phyloP scores from a whole-genome alignment of 805 yeast species.

The Nakazawaea anatomiae region DNA sequence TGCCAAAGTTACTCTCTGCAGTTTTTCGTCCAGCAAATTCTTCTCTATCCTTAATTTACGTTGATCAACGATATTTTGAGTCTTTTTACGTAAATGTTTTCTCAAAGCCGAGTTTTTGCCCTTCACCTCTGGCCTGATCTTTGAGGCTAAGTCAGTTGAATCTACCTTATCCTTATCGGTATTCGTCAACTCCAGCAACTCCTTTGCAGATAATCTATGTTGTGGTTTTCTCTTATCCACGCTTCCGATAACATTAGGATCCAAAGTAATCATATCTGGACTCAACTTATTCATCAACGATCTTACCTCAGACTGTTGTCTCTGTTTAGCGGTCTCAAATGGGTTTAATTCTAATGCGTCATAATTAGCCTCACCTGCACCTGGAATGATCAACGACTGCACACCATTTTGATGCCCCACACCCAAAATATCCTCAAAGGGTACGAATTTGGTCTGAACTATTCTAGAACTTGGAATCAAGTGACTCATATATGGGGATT shows the following conservation, averaged over 20 bases:
- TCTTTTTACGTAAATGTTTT: constrained; percentile 74
- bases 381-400: constrained; percentile 86
- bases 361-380: constrained; percentile 96
- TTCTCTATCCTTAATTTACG: constrained; percentile 73
- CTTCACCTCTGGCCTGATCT: constrained; percentile 61
- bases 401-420: constrained; percentile 78
- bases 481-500: constrained; percentile 90
- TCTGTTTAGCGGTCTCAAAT: constrained; percentile 82
- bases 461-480: constrained; percentile 72
- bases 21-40: constrained; percentile 70
- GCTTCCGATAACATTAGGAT: constrained; percentile 82
- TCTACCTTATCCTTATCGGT: constrained; percentile 26
- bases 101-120: constrained; percentile 83
- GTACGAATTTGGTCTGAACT: constrained; percentile 69
- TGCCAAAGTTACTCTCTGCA: constrained; percentile 48
- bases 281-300: constrained; percentile 78
- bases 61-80: constrained; percentile 79
- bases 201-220: constrained; percentile 59
- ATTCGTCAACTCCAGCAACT: constrained; percentile 37
- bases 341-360: constrained; percentile 94
- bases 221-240: constrained; percentile 67
- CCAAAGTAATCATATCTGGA: constrained; percentile 88
- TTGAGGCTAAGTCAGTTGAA: constrained; percentile 44
- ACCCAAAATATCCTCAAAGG: constrained; percentile 95
- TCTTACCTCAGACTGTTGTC: constrained; percentile 90